Conservation (phyloP, 257 asterid genomes). For the Linderniella brevidens region DNA sequence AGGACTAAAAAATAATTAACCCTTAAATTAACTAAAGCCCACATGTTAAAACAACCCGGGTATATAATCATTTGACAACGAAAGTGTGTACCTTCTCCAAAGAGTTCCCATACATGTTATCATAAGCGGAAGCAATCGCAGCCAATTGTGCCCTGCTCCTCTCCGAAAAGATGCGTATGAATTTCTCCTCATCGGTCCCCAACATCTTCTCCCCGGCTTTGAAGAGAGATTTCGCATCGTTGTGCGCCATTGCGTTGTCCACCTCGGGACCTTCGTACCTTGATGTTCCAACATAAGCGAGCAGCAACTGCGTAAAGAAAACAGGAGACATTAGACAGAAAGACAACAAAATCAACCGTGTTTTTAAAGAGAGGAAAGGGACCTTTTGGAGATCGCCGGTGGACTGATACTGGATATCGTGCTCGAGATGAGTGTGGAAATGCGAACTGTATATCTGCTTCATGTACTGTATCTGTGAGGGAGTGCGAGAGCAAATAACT, state of each 20-base stretch:
- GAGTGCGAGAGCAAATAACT: constrained; percentile 80
- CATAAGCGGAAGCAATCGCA: constrained; percentile 51
- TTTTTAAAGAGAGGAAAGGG: neutral
- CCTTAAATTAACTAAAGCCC: too few species aligned
- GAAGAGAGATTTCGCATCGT: constrained; percentile 72
- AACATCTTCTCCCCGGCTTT: constrained; percentile 86
- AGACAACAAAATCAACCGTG: too few species aligned
- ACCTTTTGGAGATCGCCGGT: constrained; percentile 81
- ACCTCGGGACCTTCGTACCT: constrained; percentile 88
- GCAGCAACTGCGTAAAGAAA: constrained; percentile 39
- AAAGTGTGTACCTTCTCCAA: constrained; percentile 72
- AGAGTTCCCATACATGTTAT: constrained; percentile 40
- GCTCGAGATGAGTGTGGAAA: constrained; percentile 55
- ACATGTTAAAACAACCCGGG: neutral
- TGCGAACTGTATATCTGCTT: constrained; percentile 52
- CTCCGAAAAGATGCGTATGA: constrained; percentile 52
- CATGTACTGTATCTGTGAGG: constrained; percentile 66
- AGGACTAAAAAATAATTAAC: too few species aligned
- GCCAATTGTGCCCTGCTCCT: constrained; percentile 69
- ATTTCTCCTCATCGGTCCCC: constrained; percentile 81
- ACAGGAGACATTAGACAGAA: neutral
- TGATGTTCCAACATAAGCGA: constrained; percentile 26
- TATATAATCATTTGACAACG: too few species aligned
- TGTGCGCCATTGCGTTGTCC: constrained; percentile 47
- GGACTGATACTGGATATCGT: constrained; percentile 45